Conservation (phyloP, 257 asterid genomes). For the Lycium ferocissimum region DNA sequence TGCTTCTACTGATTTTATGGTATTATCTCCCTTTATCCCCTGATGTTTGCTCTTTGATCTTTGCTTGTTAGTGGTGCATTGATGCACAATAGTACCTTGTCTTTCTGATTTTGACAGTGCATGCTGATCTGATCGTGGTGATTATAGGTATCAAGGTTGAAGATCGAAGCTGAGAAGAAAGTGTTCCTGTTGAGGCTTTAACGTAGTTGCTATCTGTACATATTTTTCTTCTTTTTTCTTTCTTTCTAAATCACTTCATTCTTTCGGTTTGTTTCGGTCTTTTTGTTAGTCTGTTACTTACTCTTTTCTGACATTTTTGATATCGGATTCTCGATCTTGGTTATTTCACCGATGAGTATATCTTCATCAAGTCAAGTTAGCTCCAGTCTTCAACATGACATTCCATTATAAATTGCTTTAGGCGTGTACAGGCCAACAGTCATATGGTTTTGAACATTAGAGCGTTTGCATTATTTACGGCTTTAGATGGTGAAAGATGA, state of each 20-base stretch:
- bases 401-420: too few relatives aligned
- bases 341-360: too few relatives aligned
- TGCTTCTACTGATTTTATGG: conserved; percentile 16
- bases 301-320: too few relatives aligned
- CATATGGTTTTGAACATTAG: too few relatives aligned
- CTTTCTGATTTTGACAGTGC: background rate
- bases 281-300: background rate
- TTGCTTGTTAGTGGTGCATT: background rate
- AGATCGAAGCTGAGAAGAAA: background rate
- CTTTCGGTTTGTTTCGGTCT: background rate
- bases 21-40: background rate
- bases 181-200: background rate
- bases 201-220: background rate
- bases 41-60: background rate
- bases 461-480: too few relatives aligned
- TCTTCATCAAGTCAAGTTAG: too few relatives aligned
- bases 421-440: too few relatives aligned
- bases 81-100: background rate
- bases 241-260: background rate
- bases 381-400: too few relatives aligned
- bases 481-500: too few relatives aligned
- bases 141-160: background rate
- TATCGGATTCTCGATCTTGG: too few relatives aligned
- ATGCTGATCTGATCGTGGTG: background rate
- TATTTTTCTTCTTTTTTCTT: background rate